These are phyloP conservation scores for Mortierella sp. DNA, from an alignment of 371 early-diverging fungal species.

Conservation along the genomic window DNA sequence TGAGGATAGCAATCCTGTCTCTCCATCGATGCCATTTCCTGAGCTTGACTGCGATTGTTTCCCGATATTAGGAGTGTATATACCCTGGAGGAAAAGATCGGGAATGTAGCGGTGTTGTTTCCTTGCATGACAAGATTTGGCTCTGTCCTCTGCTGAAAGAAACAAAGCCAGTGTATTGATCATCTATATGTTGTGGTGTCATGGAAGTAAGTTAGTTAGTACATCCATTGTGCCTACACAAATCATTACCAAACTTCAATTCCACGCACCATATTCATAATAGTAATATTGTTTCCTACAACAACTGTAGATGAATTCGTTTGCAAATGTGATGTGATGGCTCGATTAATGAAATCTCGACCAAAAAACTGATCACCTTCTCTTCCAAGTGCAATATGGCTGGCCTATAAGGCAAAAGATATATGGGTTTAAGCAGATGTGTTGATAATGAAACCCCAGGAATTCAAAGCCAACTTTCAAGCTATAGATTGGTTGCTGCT, in stretches of 20 bases:
- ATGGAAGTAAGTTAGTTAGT: not conserved
- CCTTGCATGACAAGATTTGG: conserved; percentile 70
- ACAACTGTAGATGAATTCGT: conserved; percentile 68
- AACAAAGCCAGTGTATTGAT: conserved; percentile 71
- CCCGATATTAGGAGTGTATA: conserved; percentile 55
- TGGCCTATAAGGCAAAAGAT: conserved; percentile 48
- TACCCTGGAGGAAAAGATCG: conserved; percentile 68
- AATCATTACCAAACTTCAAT: not conserved
- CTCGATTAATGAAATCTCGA: conserved; percentile 65
- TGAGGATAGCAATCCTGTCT: conserved; percentile 11
- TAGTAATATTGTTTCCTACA: conserved; percentile 66
- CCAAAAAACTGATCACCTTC: conserved; percentile 69
- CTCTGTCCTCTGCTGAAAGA: conserved; percentile 65
- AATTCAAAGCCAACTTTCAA: no score
- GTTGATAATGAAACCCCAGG: not conserved
- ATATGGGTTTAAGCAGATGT: not conserved
- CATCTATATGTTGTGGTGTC: conserved; percentile 47
- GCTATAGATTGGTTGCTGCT: not conserved
- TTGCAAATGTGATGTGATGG: conserved; percentile 70
- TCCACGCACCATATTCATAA: conserved; percentile 69
- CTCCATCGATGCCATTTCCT: conserved; percentile 27
- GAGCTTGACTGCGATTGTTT: conserved; percentile 21
- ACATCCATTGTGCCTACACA: not conserved
- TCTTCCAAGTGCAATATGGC: conserved; percentile 64
- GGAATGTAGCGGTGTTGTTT: conserved; percentile 70